A percentile compares a stretch with the other conserved stretches of the same genome.
Conservation (phyloP, 1,284 basidiomycete species). For the Fomitopsis pinicola region DNA sequence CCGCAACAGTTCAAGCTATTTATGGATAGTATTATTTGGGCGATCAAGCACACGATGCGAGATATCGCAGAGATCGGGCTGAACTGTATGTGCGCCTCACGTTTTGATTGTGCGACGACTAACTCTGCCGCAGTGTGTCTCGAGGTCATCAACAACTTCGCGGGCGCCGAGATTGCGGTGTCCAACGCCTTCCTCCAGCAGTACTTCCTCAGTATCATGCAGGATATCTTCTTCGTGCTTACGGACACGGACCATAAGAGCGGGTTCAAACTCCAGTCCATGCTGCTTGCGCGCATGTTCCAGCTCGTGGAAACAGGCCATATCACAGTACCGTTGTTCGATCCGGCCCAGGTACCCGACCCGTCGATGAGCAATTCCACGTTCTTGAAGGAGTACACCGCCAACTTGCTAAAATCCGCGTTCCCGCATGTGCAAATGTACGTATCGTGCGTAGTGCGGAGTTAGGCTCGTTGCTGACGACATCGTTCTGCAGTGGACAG, state of each 20-base stretch:
- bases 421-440: conserved; percentile 89
- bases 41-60: conserved; percentile 99
- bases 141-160: conserved; percentile 96
- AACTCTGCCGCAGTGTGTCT: conserved; percentile 65
- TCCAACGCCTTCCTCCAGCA: conserved; percentile 82
- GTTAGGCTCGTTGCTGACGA: neutral
- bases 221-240: conserved; percentile 96
- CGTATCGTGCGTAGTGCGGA: conserved; percentile 26
- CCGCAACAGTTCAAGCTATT: conserved; percentile 96
- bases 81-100: conserved; percentile 55
- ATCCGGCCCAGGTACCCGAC: conserved; percentile 72
- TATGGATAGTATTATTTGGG: conserved; percentile 99
- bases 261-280: conserved; percentile 89
- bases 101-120: conserved; percentile 11
- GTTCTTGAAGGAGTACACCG: conserved; percentile 88
- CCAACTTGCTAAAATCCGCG: conserved; percentile 80
- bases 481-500: conserved; percentile 46
- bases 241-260: conserved; percentile 99
- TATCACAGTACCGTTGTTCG: conserved; percentile 85
- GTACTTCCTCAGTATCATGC: conserved; percentile 91
- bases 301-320: conserved; percentile 85
- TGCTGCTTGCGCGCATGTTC: conserved; percentile 91
- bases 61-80: conserved; percentile 97
- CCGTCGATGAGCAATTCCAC: conserved; percentile 76
- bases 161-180: conserved; percentile 72